Percentiles rank a stretch among this genome's conserved stretches.
phyloP scores from a whole-genome alignment of 768 basidiomycete species.

The Saitozyma podzolica region DNA sequence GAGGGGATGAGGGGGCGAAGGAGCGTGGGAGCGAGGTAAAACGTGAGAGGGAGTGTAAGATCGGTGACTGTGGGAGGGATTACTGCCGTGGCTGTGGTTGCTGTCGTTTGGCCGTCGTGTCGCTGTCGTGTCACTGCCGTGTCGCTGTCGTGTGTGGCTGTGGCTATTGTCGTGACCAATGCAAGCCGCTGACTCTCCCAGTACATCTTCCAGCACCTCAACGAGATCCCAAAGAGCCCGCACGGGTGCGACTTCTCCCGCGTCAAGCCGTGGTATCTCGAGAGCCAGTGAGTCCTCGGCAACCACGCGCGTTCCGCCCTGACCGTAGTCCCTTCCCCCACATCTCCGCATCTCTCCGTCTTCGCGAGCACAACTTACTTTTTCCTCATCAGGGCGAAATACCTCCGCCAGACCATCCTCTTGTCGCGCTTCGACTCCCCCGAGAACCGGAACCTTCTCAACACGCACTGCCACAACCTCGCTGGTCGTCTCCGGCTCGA shows the following conservation, averaged over 20 bases:
- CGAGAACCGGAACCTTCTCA: constrained; percentile 79
- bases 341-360: no score
- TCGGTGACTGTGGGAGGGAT: no score
- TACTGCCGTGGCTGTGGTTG: no score
- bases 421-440: constrained; percentile 86
- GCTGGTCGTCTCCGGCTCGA: constrained; percentile 77
- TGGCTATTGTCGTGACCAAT: no score
- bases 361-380: constrained; percentile 1
- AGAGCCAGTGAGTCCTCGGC: constrained; percentile 72
- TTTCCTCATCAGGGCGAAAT: constrained; percentile 63
- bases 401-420: constrained; percentile 85
- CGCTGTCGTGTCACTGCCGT: no score
- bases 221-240: constrained; percentile 87
- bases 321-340: neutral
- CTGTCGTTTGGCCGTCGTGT: no score
- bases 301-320: neutral
- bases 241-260: constrained; percentile 94
- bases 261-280: constrained; percentile 97
- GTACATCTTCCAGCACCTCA: constrained; percentile 83
- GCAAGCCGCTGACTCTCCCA: constrained; percentile 42
- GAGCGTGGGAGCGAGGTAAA: no score
- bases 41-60: no score
- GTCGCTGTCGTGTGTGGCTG: no score
- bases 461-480: constrained; percentile 72
- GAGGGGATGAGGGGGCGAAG: no score